Conservation (phyloP, 2,329 filamentous ascomycete genomes). For the Ophiobolus disseminans region DNA sequence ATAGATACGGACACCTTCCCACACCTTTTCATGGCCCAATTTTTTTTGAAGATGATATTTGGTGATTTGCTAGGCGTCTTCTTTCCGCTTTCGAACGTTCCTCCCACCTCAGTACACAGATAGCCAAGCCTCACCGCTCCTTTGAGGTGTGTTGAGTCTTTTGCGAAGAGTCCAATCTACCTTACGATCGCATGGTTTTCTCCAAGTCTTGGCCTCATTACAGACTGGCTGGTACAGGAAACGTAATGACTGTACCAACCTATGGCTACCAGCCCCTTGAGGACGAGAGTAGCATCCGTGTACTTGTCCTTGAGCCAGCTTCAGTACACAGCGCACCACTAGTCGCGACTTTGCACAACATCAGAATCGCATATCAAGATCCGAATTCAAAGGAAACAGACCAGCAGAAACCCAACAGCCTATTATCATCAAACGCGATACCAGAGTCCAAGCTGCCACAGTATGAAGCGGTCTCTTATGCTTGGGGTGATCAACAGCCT, state of each 20-base stretch:
- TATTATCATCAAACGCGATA: background rate
- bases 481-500: slow-evolving; percentile 1
- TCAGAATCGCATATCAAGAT: background rate
- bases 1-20: too few species aligned
- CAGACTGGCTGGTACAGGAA: background rate
- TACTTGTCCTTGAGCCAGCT: slow-evolving; percentile 1
- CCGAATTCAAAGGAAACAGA: background rate
- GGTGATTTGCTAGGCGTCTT: too few species aligned
- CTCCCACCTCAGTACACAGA: too few species aligned
- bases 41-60: too few species aligned
- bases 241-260: background rate
- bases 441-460: background rate
- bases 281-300: background rate
- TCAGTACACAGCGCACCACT: background rate
- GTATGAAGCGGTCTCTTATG: slow-evolving; percentile 5
- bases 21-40: too few species aligned
- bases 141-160: too few species aligned
- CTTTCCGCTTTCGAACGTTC: too few species aligned
- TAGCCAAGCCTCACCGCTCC: too few species aligned
- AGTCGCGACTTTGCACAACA: background rate
- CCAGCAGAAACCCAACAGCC: too few species aligned
- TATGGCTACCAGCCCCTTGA: background rate
- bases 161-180: too few species aligned
- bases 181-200: too few species aligned
- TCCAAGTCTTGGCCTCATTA: background rate